Conservation (phyloP, 768 basidiomycete species). For the Leccinum sublutescens region DNA sequence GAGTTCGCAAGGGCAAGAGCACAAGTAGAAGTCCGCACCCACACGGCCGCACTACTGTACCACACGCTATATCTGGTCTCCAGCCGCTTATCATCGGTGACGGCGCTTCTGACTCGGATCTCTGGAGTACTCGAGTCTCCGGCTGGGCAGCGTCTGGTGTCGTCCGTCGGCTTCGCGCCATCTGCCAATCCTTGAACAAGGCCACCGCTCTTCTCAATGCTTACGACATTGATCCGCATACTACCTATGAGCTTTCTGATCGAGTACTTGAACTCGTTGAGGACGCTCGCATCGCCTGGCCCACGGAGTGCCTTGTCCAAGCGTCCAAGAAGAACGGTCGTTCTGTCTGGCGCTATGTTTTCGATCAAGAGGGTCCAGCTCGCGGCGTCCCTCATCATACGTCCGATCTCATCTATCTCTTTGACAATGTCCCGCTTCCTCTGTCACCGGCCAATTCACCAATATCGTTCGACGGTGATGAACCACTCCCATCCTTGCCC, state of each 20-base stretch:
- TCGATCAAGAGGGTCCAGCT: conserved; percentile 75
- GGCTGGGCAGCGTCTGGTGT: conserved; percentile 62
- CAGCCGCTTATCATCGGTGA: conserved; percentile 81
- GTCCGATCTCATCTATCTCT: conserved; percentile 73
- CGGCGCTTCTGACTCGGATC: conserved; percentile 58
- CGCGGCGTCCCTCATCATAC: conserved; percentile 66
- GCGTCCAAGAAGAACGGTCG: conserved; percentile 50
- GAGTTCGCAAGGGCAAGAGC: conserved; percentile 23
- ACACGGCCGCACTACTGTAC: conserved; percentile 11
- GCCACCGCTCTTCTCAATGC: conserved; percentile 61
- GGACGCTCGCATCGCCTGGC: conserved; percentile 76
- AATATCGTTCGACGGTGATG: conserved; percentile 35
- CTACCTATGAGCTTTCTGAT: conserved; percentile 65
- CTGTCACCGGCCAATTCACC: conserved; percentile 34
- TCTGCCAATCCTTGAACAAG: conserved; percentile 67
- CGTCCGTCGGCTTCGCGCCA: conserved; percentile 67
- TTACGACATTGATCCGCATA: conserved; percentile 67
- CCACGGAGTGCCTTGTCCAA: conserved; percentile 61
- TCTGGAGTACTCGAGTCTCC: conserved; percentile 60
- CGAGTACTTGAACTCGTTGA: conserved; percentile 72
- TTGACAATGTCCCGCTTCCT: conserved; percentile 69
- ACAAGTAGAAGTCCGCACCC: conserved; percentile 32
- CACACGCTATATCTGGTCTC: conserved; percentile 22
- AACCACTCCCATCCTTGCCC: conserved; percentile 28
- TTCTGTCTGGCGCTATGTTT: conserved; percentile 78